Evolutionary conservation across 352 stramenopile genomes (phyloP).

Genomic region (Saprolegnia parasitica): DNA sequence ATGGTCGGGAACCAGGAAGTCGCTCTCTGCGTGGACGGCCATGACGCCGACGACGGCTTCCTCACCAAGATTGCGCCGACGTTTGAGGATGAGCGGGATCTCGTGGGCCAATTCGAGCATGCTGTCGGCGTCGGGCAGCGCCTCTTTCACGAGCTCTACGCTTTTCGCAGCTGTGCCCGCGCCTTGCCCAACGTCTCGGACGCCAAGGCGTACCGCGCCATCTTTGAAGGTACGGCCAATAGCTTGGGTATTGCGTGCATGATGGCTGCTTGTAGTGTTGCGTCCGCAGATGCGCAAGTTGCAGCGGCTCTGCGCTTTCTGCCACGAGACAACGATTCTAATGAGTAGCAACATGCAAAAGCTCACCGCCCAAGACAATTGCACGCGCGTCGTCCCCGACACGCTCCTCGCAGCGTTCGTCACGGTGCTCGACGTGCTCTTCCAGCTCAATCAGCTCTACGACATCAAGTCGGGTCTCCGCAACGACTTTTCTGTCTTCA

Average conservation of each 20-base stretch:
- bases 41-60: neutral
- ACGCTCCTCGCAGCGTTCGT: slow-evolving; percentile 56
- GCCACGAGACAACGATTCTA: slow-evolving; percentile 48
- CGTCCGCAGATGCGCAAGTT: slow-evolving; percentile 57
- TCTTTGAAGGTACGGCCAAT: slow-evolving; percentile 46
- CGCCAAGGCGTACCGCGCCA: slow-evolving; percentile 35
- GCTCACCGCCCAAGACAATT: slow-evolving; percentile 60
- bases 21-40: neutral
- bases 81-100: slow-evolving; percentile 63
- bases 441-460: slow-evolving; percentile 62
- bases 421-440: slow-evolving; percentile 51
- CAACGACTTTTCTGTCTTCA: slow-evolving; percentile 74
- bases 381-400: slow-evolving; percentile 54
- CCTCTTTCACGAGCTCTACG: slow-evolving; percentile 53
- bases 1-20: neutral
- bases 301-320: slow-evolving; percentile 52
- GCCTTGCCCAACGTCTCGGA: slow-evolving; percentile 38
- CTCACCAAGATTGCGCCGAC: slow-evolving; percentile 31
- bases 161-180: slow-evolving; percentile 48
- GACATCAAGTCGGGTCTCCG: slow-evolving; percentile 61
- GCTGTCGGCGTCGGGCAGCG: slow-evolving; percentile 35
- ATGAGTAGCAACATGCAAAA: slow-evolving; percentile 69
- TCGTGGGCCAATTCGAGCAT: slow-evolving; percentile 45
- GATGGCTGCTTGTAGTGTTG: slow-evolving; percentile 37
- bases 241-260: neutral